A percentile compares a stretch with the other conserved stretches of the same genome.
Conservation (phyloP, 2,329 filamentous ascomycete genomes). For the Colletotrichum sp. region DNA sequence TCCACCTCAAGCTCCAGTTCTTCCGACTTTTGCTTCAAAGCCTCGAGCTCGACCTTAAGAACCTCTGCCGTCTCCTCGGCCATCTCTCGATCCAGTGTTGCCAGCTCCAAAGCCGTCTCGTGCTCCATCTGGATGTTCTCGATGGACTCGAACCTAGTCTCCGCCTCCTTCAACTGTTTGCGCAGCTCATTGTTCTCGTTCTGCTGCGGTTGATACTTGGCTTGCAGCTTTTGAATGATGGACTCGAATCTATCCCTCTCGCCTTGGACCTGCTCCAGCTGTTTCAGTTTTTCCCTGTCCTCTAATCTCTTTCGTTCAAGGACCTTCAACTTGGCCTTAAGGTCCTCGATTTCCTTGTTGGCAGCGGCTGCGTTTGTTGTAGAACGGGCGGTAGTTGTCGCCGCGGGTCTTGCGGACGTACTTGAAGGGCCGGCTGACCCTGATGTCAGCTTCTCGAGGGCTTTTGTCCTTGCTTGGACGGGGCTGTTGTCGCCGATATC, state of each 20-base stretch:
- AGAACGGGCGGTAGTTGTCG: constrained; percentile 29
- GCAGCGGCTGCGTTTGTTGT: constrained; percentile 53
- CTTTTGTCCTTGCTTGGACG: constrained; percentile 52
- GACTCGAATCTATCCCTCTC: constrained; percentile 80
- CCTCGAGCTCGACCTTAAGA: constrained; percentile 79
- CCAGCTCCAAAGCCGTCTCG: constrained; percentile 84
- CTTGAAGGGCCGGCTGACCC: constrained; percentile 35
- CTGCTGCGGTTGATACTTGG: constrained; percentile 85
- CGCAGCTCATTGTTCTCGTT: constrained; percentile 79
- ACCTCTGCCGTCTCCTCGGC: constrained; percentile 91
- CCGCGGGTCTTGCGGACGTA: constrained; percentile 27
- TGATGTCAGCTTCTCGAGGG: constrained; percentile 56
- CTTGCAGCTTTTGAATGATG: constrained; percentile 89
- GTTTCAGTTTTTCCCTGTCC: constrained; percentile 84
- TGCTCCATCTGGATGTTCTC: constrained; percentile 82
- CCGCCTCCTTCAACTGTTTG: constrained; percentile 78
- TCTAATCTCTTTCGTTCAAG: constrained; percentile 88
- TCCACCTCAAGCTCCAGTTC: constrained; percentile 90
- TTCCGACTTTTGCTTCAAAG: constrained; percentile 76
- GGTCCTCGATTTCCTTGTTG: constrained; percentile 78
- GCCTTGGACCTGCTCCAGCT: constrained; percentile 74
- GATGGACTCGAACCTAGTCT: constrained; percentile 70
- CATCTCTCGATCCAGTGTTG: constrained; percentile 91
- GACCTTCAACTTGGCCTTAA: constrained; percentile 85
- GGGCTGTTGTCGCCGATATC: constrained; percentile 60